These are phyloP conservation scores for Cryoendolithus antarcticus DNA, from an alignment of 2,329 filamentous ascomycete genomes.

Conservation along the genomic window DNA sequence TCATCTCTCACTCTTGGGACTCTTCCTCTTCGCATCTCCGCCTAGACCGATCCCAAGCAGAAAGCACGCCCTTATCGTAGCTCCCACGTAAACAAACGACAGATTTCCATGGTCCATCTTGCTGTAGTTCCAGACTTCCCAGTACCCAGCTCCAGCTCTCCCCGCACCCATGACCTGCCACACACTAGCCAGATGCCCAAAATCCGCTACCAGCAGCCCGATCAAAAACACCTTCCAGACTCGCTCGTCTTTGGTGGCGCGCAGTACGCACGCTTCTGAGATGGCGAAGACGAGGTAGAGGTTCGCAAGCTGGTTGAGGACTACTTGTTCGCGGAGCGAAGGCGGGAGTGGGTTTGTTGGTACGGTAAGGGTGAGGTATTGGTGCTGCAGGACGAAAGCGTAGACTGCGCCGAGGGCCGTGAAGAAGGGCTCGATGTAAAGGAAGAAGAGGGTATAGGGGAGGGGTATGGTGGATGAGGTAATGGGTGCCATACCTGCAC, in stretches of 20 bases:
- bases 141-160: too few relatives aligned
- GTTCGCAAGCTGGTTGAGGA: conserved; percentile 64
- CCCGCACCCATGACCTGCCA: too few relatives aligned
- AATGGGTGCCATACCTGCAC: background rate
- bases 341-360: conserved; percentile 32
- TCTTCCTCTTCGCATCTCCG: background rate
- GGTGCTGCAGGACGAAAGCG: conserved; percentile 37
- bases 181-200: conserved; percentile 58
- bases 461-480: conserved; percentile 35
- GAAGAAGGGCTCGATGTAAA: conserved; percentile 53
- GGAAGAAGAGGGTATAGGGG: conserved; percentile 60
- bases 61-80: conserved; percentile 22
- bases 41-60: conserved; percentile 19
- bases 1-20: background rate
- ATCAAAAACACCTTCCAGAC: conserved; percentile 61
- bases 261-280: conserved; percentile 64
- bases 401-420: conserved; percentile 42
- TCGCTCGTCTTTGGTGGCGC: conserved; percentile 51
- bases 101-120: conserved; percentile 24
- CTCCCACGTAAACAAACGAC: conserved; percentile 26
- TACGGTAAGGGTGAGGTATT: conserved; percentile 55
- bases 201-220: conserved; percentile 59
- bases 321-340: conserved; percentile 43
- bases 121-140: conserved; percentile 24
- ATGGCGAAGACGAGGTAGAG: conserved; percentile 66